Evolutionary conservation across 2,329 filamentous ascomycete species (phyloP).

Genomic region (Pestalotiopsis sp.): DNA sequence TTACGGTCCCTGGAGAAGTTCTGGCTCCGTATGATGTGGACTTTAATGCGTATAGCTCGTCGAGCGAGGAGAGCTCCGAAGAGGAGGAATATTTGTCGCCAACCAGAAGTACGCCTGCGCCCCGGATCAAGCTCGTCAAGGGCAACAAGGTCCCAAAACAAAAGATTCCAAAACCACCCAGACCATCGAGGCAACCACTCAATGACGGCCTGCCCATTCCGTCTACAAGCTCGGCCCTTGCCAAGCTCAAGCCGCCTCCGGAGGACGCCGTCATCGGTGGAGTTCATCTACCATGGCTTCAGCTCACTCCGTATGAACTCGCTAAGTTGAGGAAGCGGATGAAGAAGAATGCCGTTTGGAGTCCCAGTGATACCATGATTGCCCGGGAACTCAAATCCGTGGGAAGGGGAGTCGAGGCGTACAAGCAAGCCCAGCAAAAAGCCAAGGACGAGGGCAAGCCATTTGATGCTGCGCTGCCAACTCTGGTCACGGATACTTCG

Average conservation of each 20-base stretch:
- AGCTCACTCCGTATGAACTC: conserved; percentile 66
- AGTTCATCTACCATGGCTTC: conserved; percentile 65
- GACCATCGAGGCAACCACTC: conserved; percentile 32
- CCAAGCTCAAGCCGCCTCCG: conserved; percentile 58
- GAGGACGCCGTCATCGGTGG: conserved; percentile 62
- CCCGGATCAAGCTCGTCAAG: conserved; percentile 56
- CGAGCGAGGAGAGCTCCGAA: conserved; percentile 55
- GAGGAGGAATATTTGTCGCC: conserved; percentile 48
- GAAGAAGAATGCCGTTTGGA: conserved; percentile 91
- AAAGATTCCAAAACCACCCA: conserved; percentile 35
- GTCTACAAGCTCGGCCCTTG: conserved; percentile 42
- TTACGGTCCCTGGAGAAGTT: conserved; percentile 68
- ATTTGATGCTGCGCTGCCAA: conserved; percentile 53
- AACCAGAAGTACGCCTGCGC: conserved; percentile 35
- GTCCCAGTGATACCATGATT: conserved; percentile 84
- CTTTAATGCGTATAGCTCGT: conserved; percentile 59
- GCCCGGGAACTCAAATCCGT: conserved; percentile 74
- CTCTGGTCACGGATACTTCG: conserved; percentile 48
- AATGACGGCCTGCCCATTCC: conserved; percentile 43
- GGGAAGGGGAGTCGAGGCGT: conserved; percentile 67
- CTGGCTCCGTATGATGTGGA: conserved; percentile 67
- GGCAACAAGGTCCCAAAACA: conserved; percentile 48
- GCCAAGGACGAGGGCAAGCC: conserved; percentile 67
- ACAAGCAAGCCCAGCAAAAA: conserved; percentile 61
- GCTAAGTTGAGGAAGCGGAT: conserved; percentile 77